phyloP scores from a whole-genome alignment of 1,139 yeast species.

The Candida dubliniensis region DNA sequence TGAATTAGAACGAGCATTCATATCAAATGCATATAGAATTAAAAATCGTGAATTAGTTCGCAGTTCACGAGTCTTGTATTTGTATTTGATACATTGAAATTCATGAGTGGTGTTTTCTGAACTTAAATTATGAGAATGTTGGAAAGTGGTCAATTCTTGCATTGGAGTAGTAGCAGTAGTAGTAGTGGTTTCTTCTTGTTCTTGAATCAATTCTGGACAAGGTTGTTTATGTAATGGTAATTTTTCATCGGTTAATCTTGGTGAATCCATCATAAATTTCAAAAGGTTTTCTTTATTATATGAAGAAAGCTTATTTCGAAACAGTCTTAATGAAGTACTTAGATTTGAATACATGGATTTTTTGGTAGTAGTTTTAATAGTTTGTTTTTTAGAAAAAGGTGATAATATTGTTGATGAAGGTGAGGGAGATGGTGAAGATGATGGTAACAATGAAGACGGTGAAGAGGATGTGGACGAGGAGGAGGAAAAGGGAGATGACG shows the following conservation, averaged over 20 bases:
- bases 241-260: slow-evolving; percentile 27
- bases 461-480: neutral
- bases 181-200: slow-evolving; percentile 3
- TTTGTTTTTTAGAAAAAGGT: neutral
- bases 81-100: slow-evolving; percentile 16
- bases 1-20: slow-evolving; percentile 27
- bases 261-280: slow-evolving; percentile 15
- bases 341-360: slow-evolving; percentile 18
- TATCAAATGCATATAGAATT: slow-evolving; percentile 48
- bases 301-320: slow-evolving; percentile 11
- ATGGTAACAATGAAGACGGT: no score
- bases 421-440: neutral
- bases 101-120: no score
- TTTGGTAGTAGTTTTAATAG: neutral
- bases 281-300: slow-evolving; percentile 9
- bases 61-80: slow-evolving; percentile 42
- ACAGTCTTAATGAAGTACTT: slow-evolving; percentile 16
- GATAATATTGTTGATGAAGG: neutral
- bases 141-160: slow-evolving; percentile 13
- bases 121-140: slow-evolving; percentile 1
- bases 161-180: no score
- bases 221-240: slow-evolving; percentile 13
- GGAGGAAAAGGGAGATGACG: neutral
- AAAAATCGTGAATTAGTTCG: slow-evolving; percentile 48
- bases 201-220: neutral